Base-by-base conservation (phyloP, 148 eudicot genomes). In the Nepenthes mirabilis region DNA sequence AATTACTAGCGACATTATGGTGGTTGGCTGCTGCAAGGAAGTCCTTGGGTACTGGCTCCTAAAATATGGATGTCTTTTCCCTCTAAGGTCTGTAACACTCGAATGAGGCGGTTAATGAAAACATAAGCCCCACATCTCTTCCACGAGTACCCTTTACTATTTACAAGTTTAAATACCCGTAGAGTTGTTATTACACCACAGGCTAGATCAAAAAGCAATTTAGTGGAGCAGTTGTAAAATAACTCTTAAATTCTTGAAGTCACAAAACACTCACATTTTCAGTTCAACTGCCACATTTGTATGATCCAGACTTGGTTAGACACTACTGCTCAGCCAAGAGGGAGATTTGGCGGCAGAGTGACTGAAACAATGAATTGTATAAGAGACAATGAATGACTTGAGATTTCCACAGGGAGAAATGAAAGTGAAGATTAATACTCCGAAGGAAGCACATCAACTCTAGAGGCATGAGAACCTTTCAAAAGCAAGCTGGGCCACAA, bases 91-190 rank as follows among this genome's bases (percentile, higher is more conserved):
- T 86, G 75, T 53, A 84, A 65, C 66, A 52, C 81, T 50, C 80
- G 81, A 63, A 84, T 90, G 50, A 90, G 78, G 60, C 67, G 81
- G 62, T 84, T 62, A 47, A 86, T 82, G 70, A 77, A 72, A 64
- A 82, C 86, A 75, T 90, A 94, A 55, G 80, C 69, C 9, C 75
- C 66, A 61, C 86, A 72, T 75, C 78, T 83, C 73, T 82, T 90
- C 88, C 83, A 68, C 9, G 82, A 61, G 48, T 64, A 67, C 55
- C 66, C 74, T 34, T 61, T 62, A 40, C 61, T 65, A 62, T 63
- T 49, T 32, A 49, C 54, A 50, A 61, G 66, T 70, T 59, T 36
- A 40, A 67, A 57, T 62, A 69, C 72, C 91, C 85, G 67, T 34
- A 36, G 14, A 34, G 53, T 55, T 43, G 51, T 34, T 10, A 65